Percentiles rank a stretch among this genome's conserved stretches.
Evolutionary conservation across 2,329 filamentous ascomycete genomes (phyloP).

Genomic region (Talaromyces sp.): DNA sequence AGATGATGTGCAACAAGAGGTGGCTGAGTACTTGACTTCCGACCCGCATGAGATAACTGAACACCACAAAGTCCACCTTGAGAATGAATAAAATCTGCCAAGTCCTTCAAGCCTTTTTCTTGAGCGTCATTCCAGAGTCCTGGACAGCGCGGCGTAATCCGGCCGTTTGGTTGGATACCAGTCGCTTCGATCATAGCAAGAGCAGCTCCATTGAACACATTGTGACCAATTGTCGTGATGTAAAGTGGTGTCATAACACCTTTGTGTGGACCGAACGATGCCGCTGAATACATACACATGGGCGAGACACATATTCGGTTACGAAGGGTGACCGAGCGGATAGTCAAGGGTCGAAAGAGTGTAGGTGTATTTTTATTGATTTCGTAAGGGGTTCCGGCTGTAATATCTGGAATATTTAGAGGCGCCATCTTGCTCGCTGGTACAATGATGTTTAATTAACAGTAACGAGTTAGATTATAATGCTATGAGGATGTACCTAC

Average conservation of each 20-base stretch:
- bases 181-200: conserved; percentile 75
- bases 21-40: conserved; percentile 55
- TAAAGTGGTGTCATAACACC: conserved; percentile 74
- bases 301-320: conserved; percentile 63
- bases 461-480: too few species aligned
- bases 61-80: conserved; percentile 66
- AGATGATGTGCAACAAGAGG: conserved; percentile 38
- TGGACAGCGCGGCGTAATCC: conserved; percentile 62
- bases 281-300: conserved; percentile 61
- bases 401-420: too few species aligned
- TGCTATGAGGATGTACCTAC: too few species aligned
- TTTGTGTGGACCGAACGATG: conserved; percentile 57
- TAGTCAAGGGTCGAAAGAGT: conserved; percentile 54
- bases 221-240: neutral
- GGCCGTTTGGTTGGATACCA: conserved; percentile 67
- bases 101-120: conserved; percentile 34
- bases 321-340: conserved; percentile 56
- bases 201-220: conserved; percentile 65
- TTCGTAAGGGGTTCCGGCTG: neutral
- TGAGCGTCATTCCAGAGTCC: conserved; percentile 25
- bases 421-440: too few species aligned
- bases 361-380: conserved; percentile 37
- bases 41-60: conserved; percentile 76
- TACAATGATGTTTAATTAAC: too few species aligned
- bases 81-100: conserved; percentile 74